Evolutionary conservation across 768 basidiomycete species (phyloP).

Genomic region (Kondoa subrosea): DNA sequence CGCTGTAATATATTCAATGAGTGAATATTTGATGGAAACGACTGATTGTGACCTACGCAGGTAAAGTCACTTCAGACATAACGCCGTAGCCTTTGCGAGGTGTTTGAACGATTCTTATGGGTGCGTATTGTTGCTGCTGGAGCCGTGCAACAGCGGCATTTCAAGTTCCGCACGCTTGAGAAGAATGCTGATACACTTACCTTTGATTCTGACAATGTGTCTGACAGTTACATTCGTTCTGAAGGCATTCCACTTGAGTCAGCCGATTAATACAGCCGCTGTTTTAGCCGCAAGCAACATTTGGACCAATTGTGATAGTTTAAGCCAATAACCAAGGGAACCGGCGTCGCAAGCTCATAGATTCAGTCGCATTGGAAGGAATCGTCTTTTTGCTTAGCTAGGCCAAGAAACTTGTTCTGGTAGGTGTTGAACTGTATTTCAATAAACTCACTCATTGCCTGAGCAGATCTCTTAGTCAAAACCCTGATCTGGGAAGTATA

Average conservation of each 20-base stretch:
- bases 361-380: conserved; percentile 90
- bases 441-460: conserved; percentile 42
- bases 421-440: conserved; percentile 66
- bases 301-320: conserved; percentile 38
- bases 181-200: not conserved
- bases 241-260: conserved; percentile 90
- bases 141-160: conserved; percentile 43
- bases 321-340: not conserved
- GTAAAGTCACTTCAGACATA: conserved; percentile 44
- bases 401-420: conserved; percentile 71
- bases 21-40: not conserved
- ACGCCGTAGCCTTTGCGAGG: conserved; percentile 93
- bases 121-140: conserved; percentile 64
- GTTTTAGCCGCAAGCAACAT: conserved; percentile 60
- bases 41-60: conserved; percentile 31
- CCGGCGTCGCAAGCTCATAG: conserved; percentile 58
- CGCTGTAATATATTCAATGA: conserved; percentile 33
- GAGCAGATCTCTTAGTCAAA: too few relatives aligned
- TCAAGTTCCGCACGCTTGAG: not conserved
- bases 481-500: too few relatives aligned
- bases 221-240: conserved; percentile 70
- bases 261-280: conserved; percentile 95
- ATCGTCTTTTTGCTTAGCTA: conserved; percentile 71
- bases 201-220: conserved; percentile 79
- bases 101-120: conserved; percentile 76